A percentile compares a stretch with the other conserved stretches of the same genome.
Conservation (phyloP, 768 basidiomycete genomes). For the Panellus pusillus region DNA sequence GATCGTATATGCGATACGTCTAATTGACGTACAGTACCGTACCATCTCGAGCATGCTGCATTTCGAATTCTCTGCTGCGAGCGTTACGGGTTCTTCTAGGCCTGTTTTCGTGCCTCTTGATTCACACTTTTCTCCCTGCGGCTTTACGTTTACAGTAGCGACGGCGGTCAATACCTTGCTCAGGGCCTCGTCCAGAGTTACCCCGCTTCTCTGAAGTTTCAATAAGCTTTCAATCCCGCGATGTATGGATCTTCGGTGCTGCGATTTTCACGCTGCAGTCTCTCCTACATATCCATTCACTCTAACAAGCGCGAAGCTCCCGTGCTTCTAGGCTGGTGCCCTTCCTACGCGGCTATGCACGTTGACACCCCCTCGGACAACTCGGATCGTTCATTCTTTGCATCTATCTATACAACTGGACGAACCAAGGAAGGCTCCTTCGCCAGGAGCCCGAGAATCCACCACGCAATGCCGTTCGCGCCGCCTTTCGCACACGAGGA, state of each 20-base stretch:
- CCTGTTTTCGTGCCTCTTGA: too few relatives aligned
- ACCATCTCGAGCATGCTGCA: too few relatives aligned
- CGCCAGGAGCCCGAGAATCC: neutral
- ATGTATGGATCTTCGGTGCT: slow-evolving; percentile 12
- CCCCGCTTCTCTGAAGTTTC: slow-evolving; percentile 4
- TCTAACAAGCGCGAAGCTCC: slow-evolving; percentile 10
- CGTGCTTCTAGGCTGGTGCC: slow-evolving; percentile 5
- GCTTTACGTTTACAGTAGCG: too few relatives aligned
- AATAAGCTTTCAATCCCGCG: slow-evolving; percentile 13
- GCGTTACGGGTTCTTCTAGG: too few relatives aligned
- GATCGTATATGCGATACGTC: too few relatives aligned
- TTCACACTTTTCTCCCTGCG: too few relatives aligned
- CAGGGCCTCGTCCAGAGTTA: too few relatives aligned
- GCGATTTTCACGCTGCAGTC: slow-evolving; percentile 5
- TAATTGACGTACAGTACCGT: too few relatives aligned
- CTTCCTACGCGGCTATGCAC: neutral
- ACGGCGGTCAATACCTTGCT: too few relatives aligned
- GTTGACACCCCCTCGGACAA: slow-evolving; percentile 2
- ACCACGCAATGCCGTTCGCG: neutral
- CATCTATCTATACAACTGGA: slow-evolving; percentile 2
- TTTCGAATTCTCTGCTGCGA: too few relatives aligned
- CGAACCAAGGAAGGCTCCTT: neutral
- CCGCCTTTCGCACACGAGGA: neutral
- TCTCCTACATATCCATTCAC: neutral
- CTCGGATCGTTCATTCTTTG: slow-evolving; percentile 2